Evolutionary conservation across 2,329 filamentous ascomycete species (phyloP).

Genomic region (Claviceps africana): DNA sequence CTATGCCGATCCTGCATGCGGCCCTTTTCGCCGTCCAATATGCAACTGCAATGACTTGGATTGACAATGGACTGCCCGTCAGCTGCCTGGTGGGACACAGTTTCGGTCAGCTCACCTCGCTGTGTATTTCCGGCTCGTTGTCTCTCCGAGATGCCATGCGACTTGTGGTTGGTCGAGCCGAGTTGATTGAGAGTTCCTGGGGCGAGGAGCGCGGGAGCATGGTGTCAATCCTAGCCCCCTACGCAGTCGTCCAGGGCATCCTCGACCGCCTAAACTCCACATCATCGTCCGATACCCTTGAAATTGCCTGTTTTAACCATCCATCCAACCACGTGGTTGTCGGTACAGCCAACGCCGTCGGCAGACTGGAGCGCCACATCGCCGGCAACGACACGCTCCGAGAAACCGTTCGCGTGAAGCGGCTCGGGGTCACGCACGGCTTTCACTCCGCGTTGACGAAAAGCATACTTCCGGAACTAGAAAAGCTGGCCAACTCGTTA

Average conservation of each 20-base stretch:
- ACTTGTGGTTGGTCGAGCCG: conserved; percentile 16
- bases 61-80: conserved; percentile 17
- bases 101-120: conserved; percentile 27
- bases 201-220: conserved; percentile 23
- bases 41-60: conserved; percentile 20
- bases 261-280: not conserved
- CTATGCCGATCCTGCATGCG: conserved; percentile 22
- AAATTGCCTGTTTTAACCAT: conserved; percentile 7
- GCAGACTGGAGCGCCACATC: conserved; percentile 10
- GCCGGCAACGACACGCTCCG: not conserved
- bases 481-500: conserved; percentile 10
- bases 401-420: conserved; percentile 17
- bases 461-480: conserved; percentile 14
- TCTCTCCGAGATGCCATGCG: conserved; percentile 17
- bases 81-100: conserved; percentile 22
- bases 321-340: not conserved
- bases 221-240: conserved; percentile 17
- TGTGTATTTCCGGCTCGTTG: conserved; percentile 21
- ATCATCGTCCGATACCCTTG: not conserved
- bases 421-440: conserved; percentile 30
- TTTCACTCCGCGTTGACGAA: conserved; percentile 33
- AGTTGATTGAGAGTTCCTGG: conserved; percentile 19
- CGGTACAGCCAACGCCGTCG: conserved; percentile 13
- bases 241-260: not conserved
- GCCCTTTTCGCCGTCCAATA: conserved; percentile 27